Base-by-base conservation (phyloP, 495 filamentous ascomycete species). In the Penicillium pulvis region DNA sequence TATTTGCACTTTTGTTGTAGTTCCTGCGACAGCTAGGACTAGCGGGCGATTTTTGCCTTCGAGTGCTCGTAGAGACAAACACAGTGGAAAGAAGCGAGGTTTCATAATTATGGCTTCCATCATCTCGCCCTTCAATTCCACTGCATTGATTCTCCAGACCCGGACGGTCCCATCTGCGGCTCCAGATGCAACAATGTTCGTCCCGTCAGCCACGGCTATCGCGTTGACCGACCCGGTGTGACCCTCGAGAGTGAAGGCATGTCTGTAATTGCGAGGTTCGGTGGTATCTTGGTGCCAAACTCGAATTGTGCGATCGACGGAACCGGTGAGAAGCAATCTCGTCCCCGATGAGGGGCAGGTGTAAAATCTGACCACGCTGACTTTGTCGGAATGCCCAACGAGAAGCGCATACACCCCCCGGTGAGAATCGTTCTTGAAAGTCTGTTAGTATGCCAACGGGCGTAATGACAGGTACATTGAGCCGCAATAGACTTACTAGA, bases 361-460 rank as follows among this genome's bases (percentile, higher is more conserved):
- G 53, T 92, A 82, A 67, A 97, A 95, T 66, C 84, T 89, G 53
- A 97, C 86, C 50, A 83, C 92, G 68, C 89, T 93, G 56, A 98
- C 92, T 57, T 81, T 84, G 62, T 90, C 89, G 26, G 79, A 84
- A 69, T 98, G 94, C 19, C 92, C 92, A 30, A 83, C 80, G n/a
- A 98, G 81, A 7, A 96, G 80, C 7, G 75, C 71, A 33, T 79
- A 81, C 11, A 96, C 80, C 16, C 93, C 92, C 35, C 70, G 70
- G 30, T 74, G 66, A 6, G 74, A 70, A 23, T 71, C 60, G 43
- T 86, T 77, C 76, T 89, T 64, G 11, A 12, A 26, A 26, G 19
- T 28, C 53, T 41, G 57, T 57, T 20, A 55, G 62, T 35, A 64
- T 23, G 19, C 24, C n/a, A 52, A 20, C 2, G 19, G 1, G 11